A percentile compares a stretch with the other conserved stretches of the same genome.
Evolutionary conservation across 176 grass and related monocot genomes (phyloP).

Genomic region (Eremochloa ophiuroides): DNA sequence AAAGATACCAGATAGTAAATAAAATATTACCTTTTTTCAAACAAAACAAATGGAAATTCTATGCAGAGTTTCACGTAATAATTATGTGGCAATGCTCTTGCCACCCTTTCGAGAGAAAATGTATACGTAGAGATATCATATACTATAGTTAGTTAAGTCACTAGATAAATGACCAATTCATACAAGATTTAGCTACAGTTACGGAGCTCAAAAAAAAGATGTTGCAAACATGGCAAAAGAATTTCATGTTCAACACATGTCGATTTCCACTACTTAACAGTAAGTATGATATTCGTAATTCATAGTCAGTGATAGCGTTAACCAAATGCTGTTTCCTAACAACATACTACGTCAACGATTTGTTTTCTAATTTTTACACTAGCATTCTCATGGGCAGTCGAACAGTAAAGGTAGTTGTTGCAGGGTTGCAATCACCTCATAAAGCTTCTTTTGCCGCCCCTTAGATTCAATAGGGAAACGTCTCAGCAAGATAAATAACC

Average conservation of each 20-base stretch:
- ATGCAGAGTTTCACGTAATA: neutral
- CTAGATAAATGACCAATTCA: neutral
- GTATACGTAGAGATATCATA: neutral
- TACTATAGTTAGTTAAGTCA: neutral
- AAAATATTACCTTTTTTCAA: neutral
- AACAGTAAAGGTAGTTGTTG: neutral
- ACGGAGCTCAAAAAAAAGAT: neutral
- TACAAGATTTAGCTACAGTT: neutral
- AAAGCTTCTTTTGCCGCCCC: conserved; percentile 88
- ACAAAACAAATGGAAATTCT: neutral
- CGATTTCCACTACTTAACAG: neutral
- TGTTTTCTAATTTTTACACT: neutral
- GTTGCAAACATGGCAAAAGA: neutral
- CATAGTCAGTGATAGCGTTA: neutral
- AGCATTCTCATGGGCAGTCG: neutral
- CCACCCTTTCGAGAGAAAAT: neutral
- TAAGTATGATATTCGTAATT: neutral
- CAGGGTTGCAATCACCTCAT: conserved; percentile 55
- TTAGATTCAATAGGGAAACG: conserved; percentile 96
- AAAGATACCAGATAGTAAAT: neutral
- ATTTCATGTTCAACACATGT: neutral
- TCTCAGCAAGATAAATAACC: conserved; percentile 86
- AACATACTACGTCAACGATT: neutral
- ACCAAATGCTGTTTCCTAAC: neutral
- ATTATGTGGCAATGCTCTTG: neutral